phyloP scores from a whole-genome alignment of 2,329 filamentous ascomycete genomes.

The Beauveria sp. region DNA sequence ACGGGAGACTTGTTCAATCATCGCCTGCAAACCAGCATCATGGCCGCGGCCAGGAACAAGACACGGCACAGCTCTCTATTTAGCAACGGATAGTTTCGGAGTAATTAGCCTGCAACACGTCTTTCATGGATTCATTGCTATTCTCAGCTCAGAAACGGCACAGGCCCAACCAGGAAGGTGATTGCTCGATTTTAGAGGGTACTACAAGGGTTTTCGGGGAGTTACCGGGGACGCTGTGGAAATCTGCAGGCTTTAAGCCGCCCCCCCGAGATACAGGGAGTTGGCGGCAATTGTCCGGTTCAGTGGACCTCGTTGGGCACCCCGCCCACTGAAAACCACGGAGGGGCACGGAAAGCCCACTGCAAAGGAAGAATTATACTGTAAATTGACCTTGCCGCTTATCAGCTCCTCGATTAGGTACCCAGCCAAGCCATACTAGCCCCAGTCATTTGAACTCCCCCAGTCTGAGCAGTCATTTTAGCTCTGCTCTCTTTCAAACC shows the following conservation, averaged over 20 bases:
- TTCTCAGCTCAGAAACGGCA: not conserved
- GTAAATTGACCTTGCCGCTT: too few species aligned
- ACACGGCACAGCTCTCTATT: too few species aligned
- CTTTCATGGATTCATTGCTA: not conserved
- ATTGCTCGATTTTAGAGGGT: not conserved
- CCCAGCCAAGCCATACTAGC: too few species aligned
- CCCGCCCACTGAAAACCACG: too few species aligned
- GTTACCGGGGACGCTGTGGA: not conserved
- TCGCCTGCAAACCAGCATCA: too few species aligned
- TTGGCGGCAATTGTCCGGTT: not conserved
- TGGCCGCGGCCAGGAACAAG: too few species aligned
- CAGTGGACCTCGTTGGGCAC: too few species aligned
- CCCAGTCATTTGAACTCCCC: too few species aligned
- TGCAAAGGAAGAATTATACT: too few species aligned
- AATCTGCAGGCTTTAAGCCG: not conserved
- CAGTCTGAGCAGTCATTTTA: too few species aligned
- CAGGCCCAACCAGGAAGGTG: constrained; percentile 4
- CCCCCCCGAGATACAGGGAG: not conserved
- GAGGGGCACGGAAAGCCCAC: too few species aligned
- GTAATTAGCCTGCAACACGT: not conserved
- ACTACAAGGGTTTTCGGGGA: not conserved
- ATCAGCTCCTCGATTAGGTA: not conserved
- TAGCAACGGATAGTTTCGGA: not conserved
- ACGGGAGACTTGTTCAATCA: too few species aligned
- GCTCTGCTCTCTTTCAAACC: not conserved